These are phyloP conservation scores for Botrytis fabae DNA, from an alignment of 2,329 filamentous ascomycete species.

Conservation along the genomic window DNA sequence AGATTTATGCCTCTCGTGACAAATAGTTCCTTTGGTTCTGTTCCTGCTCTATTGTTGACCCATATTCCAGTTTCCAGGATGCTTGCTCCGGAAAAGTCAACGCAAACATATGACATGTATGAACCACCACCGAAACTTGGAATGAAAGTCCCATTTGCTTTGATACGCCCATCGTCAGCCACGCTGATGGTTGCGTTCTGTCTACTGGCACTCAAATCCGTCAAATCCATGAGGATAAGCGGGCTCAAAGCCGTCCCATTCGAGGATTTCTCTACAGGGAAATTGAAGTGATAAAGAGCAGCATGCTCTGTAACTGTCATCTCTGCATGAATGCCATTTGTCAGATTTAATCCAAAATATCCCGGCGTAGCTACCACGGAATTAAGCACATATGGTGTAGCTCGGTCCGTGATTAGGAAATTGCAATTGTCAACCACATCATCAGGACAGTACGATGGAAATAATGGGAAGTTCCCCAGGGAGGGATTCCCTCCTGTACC, in stretches of 20 bases:
- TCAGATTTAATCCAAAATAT: slow-evolving; percentile 61
- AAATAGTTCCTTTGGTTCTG: slow-evolving; percentile 48
- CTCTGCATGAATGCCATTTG: slow-evolving; percentile 58
- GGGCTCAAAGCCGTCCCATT: slow-evolving; percentile 46
- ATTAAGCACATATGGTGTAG: slow-evolving; percentile 45
- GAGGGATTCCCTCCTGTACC: slow-evolving; percentile 49
- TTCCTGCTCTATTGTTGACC: slow-evolving; percentile 54
- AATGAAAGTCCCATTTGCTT: slow-evolving; percentile 58
- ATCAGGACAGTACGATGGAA: slow-evolving; percentile 46
- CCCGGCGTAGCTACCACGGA: slow-evolving; percentile 60
- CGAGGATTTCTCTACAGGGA: slow-evolving; percentile 45
- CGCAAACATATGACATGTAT: slow-evolving; percentile 64
- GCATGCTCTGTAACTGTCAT: slow-evolving; percentile 66
- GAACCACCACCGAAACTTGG: slow-evolving; percentile 65
- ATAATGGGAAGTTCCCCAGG: slow-evolving; percentile 50
- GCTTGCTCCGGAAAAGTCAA: slow-evolving; percentile 60
- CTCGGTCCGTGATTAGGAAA: slow-evolving; percentile 52
- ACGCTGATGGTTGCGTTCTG: slow-evolving; percentile 58
- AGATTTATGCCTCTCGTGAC: slow-evolving; percentile 53
- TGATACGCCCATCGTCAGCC: slow-evolving; percentile 59
- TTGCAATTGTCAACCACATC: slow-evolving; percentile 57
- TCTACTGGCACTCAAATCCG: slow-evolving; percentile 61
- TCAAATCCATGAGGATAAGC: slow-evolving; percentile 64
- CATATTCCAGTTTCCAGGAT: slow-evolving; percentile 63
- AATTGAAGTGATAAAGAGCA: slow-evolving; percentile 65